Evolutionary conservation across 129 eudicot genomes (phyloP), one percentile per base, ranked within the genome.

Genomic region (Flaveria robusta): DNA sequence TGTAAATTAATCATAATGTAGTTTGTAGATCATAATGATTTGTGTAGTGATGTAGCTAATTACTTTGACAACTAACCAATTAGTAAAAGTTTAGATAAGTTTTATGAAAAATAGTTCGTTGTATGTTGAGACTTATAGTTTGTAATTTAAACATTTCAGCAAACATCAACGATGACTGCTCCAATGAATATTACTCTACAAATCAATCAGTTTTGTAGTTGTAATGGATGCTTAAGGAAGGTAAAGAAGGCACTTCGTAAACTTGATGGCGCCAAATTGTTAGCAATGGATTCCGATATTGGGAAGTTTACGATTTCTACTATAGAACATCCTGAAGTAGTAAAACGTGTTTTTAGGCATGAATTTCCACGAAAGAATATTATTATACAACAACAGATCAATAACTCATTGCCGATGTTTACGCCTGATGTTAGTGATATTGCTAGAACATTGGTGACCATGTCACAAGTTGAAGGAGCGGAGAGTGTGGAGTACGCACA

Each of bases 181-280:
- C 34, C 74, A 26, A 9, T 7, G 42, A 70, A 15, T 4, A 26
- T 70, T 23, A 29, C 1, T 9, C 7, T 70, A 14, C 43, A 70
- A 3, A 70, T 70, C 24, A 7, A 49, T 39, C 18, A 11, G 41
- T 41, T 58, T 45, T 16, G 41, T 58, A 41, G 15, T 12, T 73
- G 77, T 58, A 16, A 20, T 16, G 68, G 77, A 41, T 58, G 68
- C 56, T 41, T 43, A 22, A 0, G 10, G 4, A 58, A 58, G 77
- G 68, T 73, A 14, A 60, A 58, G 29, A 56, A 1, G 66, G 39
- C 77, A 72, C 68, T 72, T 34, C 13, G 50, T 19, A 20, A 72
- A 34, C 34, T 72, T 72, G 39, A 43, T 37, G 68, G 14, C 23
- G 54, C 15, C 54, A 18, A 13, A 12, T 7, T 56, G 52, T 39